Percentiles rank a stretch among this genome's conserved stretches.
phyloP scores from a whole-genome alignment of 257 asterid genomes.

The Solanum clarkiae region DNA sequence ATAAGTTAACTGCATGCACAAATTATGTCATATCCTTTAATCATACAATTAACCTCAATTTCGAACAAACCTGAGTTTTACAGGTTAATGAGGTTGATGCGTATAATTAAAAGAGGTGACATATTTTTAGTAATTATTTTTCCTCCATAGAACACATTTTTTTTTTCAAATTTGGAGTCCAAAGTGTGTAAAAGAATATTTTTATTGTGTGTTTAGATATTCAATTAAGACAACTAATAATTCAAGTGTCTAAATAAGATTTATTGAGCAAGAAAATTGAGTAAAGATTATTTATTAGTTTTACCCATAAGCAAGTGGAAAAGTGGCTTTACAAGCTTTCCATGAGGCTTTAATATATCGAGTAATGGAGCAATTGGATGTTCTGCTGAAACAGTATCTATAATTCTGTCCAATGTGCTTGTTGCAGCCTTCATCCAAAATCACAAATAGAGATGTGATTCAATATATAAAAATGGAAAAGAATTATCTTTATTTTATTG shows the following conservation, averaged over 20 bases:
- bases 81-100: background rate
- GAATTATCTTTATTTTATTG: no score
- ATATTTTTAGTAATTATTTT: background rate
- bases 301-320: slow-evolving; percentile 6
- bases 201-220: background rate
- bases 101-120: background rate
- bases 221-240: fast-evolving
- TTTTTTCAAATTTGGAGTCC: background rate
- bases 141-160: background rate
- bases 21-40: background rate
- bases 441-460: no score
- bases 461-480: no score
- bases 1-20: background rate
- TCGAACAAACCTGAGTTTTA: background rate
- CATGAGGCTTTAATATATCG: slow-evolving; percentile 8
- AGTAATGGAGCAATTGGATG: slow-evolving; percentile 12
- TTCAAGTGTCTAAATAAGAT: background rate
- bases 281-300: background rate
- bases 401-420: slow-evolving; percentile 18
- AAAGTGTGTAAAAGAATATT: background rate
- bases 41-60: background rate
- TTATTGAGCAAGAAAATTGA: no score
- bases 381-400: slow-evolving; percentile 20
- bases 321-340: slow-evolving; percentile 15
- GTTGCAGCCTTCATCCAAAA: slow-evolving; percentile 3